Base-by-base conservation (phyloP, 805 yeast genomes). In the Monosporozyma yasuniensis region DNA sequence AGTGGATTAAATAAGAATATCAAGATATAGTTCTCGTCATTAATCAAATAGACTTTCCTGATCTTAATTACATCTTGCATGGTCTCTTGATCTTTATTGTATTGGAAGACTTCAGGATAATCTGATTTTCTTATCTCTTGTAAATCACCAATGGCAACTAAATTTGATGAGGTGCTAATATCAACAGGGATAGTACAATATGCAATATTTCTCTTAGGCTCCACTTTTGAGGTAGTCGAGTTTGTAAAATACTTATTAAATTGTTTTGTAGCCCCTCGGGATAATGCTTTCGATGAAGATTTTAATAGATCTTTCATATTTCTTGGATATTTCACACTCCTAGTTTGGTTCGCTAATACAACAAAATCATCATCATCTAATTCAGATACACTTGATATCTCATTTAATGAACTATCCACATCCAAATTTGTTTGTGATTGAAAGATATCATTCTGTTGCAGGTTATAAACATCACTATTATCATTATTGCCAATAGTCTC, bases 181-280 rank as follows among this genome's bases (percentile, higher is more conserved):
- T 56, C 58, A 18, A 48, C 70, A 0, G 85, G 86, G n/a, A 90
- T 75, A 62, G 85, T 87, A 57, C 91, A 73, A 47, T 80, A 85
- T 0, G 97, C 96, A 73, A 87, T 90, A 61, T 89, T 95, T 54
- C 98, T 75, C 23, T 84, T 79, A 11, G 96, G 95, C 59, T 88
- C 96, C 58, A 90, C 69, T 52, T 88, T 81, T 2, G 93, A 85
- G 10, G 88, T 79, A 39, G 87, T 79, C 46, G 85, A 79, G 22
- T 54, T 56, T 14, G 96, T 96, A 25, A 89, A 72, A 54, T 83
- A 84, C 9, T 87, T 84, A 0, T 95, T 95, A 78, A 89, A 82
- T 48, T 81, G 82, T 57, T 83, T 95, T 0, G 95, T 95, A 2
- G 91, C 90, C 54, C 79, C 79, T 43, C 88, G 69, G 0, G 90